phyloP scores from a whole-genome alignment of 2,329 filamentous ascomycete genomes.

The Botrytis fragariae region DNA sequence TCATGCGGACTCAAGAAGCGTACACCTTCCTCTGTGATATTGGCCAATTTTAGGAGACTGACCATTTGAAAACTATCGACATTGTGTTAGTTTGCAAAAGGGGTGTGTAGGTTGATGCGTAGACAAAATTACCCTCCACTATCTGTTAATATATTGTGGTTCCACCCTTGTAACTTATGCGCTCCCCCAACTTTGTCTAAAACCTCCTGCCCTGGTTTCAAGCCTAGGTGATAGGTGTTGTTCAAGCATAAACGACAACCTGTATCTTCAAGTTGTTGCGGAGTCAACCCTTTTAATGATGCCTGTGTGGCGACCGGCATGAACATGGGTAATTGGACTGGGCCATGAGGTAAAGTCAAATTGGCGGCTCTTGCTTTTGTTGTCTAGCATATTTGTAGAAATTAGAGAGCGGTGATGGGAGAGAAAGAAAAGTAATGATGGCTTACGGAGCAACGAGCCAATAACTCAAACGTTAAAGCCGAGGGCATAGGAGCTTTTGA shows the following conservation, averaged over 20 bases:
- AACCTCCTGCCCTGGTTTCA: slow-evolving; percentile 90
- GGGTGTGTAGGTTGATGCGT: slow-evolving; percentile 9
- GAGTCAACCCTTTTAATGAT: slow-evolving; percentile 90
- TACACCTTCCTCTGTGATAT: slow-evolving; percentile 90
- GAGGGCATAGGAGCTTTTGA: slow-evolving; percentile 46
- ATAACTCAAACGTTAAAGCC: slow-evolving; percentile 74
- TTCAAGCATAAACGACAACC: slow-evolving; percentile 90
- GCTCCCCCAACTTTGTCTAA: slow-evolving; percentile 86
- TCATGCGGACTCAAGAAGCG: slow-evolving; percentile 96
- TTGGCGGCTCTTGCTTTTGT: slow-evolving; percentile 90
- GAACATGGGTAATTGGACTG: slow-evolving; percentile 87
- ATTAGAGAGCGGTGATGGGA: slow-evolving; percentile 13
- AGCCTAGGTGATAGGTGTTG: slow-evolving; percentile 94
- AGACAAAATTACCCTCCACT: slow-evolving; percentile 59
- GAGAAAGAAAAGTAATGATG: slow-evolving; percentile 14
- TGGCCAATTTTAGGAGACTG: slow-evolving; percentile 86
- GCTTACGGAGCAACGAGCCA: slow-evolving; percentile 76
- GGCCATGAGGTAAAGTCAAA: slow-evolving; percentile 85
- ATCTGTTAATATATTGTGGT: slow-evolving; percentile 88
- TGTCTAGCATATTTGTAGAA: slow-evolving; percentile 55
- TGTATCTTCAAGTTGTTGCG: slow-evolving; percentile 85
- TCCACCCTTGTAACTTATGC: slow-evolving; percentile 93
- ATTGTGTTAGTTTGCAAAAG: slow-evolving; percentile 13
- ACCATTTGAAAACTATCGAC: slow-evolving; percentile 94
- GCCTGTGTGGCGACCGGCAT: slow-evolving; percentile 99